phyloP scores from a whole-genome alignment of 208 protist genomes.

The Trypanosoma vivax region DNA sequence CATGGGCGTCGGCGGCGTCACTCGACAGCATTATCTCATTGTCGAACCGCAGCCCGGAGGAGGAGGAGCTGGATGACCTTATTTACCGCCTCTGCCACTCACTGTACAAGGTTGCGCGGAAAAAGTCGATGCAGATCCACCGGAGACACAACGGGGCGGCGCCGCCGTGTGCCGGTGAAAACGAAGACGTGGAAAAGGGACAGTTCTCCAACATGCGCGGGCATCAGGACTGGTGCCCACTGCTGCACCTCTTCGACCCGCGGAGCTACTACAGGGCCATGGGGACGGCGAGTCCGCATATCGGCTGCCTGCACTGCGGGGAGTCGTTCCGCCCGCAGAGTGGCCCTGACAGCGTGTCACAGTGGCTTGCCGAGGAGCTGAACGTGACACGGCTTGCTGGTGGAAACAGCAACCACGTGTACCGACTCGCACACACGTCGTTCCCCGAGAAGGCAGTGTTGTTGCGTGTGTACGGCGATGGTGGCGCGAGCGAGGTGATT shows the following conservation, averaged over 20 bases:
- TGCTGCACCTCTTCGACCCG: conserved; percentile 77
- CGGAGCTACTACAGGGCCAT: conserved; percentile 47
- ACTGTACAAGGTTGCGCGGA: conserved; percentile 54
- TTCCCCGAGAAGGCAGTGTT: conserved; percentile 53
- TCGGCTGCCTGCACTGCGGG: conserved; percentile 17
- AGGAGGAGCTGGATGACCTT: conserved; percentile 43
- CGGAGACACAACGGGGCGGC: conserved; percentile 3
- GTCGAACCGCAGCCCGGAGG: conserved; percentile 13
- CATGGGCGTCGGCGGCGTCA: conserved; percentile 25
- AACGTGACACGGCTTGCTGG: conserved; percentile 71
- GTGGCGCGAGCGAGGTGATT: conserved; percentile 58
- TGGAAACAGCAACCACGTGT: conserved; percentile 84
- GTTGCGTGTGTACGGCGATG: conserved; percentile 70
- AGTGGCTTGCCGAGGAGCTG: conserved; percentile 49
- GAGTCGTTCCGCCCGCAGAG: neutral
- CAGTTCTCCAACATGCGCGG: conserved; percentile 71
- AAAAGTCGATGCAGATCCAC: conserved; percentile 31
- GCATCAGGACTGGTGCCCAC: conserved; percentile 70
- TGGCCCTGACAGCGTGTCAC: conserved; percentile 38
- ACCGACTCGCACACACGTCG: conserved; percentile 54
- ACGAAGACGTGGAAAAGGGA: conserved; percentile 18
- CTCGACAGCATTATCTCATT: conserved; percentile 43
- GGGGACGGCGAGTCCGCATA: conserved; percentile 10
- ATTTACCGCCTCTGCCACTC: conserved; percentile 73
- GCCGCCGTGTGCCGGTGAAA: no score